These are phyloP conservation scores for Wallemia mellicola DNA, from an alignment of 1,284 basidiomycete species.

Conservation along the genomic window DNA sequence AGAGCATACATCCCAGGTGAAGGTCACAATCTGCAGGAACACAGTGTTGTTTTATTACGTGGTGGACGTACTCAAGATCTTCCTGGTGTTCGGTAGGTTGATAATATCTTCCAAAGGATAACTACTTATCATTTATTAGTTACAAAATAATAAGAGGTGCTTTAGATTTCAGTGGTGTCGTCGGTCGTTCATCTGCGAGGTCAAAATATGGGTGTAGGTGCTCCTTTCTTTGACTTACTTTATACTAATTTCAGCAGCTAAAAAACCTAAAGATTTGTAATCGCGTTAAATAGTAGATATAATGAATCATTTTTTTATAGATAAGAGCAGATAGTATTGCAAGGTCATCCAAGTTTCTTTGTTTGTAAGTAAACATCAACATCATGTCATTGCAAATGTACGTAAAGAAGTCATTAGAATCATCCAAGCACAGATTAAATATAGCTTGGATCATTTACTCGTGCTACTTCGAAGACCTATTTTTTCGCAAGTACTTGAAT, in stretches of 20 bases:
- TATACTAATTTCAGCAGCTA: constrained; percentile 22
- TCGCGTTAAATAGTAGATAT: not conserved
- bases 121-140: constrained; percentile 18
- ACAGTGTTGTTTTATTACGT: constrained; percentile 72
- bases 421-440: not conserved
- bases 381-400: not conserved
- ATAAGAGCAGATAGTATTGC: no score
- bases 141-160: constrained; percentile 89
- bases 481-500: not conserved
- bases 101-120: constrained; percentile 1
- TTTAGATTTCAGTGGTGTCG: constrained; percentile 69
- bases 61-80: constrained; percentile 92
- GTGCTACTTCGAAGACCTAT: not conserved
- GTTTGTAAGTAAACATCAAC: not conserved
- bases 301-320: no score
- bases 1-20: constrained; percentile 93
- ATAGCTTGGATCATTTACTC: not conserved
- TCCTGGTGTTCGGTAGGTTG: constrained; percentile 63
- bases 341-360: no score
- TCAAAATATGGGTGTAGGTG: constrained; percentile 76
- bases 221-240: not conserved
- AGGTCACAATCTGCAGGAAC: constrained; percentile 93
- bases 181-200: constrained; percentile 44
- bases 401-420: not conserved
- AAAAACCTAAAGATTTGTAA: constrained; percentile 33